Base-by-base conservation (phyloP, 768 basidiomycete species). In the Auricularia sp. region DNA sequence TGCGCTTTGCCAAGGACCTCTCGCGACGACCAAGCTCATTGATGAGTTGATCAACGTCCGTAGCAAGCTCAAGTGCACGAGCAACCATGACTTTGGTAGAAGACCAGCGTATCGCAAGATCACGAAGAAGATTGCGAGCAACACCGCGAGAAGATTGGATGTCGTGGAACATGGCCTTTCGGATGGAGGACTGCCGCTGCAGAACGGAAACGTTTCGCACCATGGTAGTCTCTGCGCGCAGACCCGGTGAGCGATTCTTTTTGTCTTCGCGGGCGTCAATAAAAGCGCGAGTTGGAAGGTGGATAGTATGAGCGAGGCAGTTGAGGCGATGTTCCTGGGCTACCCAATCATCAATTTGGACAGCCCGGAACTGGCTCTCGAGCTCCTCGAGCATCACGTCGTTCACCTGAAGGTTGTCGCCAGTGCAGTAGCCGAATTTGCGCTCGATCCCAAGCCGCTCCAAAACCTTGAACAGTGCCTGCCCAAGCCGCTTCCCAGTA, bases 181-280 rank as follows among this genome's bases (percentile, higher is more conserved):
- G 16, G 47, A 6, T 21, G 16, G 47, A 51, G 5, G 47, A 51
- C 47, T 18, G 5, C 21, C 21, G 16, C 47, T 51, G 47, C 7
- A 51, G 10, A 16, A 51, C 47, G 47, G 47, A 16, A 18, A 51
- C 47, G 5, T 51, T 21, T 6, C 47, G 47, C 4, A 51, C 47
- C 47, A 51, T 21, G 7, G 14, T 21, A 13, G 21, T 21, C 47
- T 51, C 47, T 16, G 14, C 21, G 5, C 47, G 47, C 37, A 18
- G 8, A 18, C 21, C 47, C 10, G 77, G 79, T 10, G 78, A 78
- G 4, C 78, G 79, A 33, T 39, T 39, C 70, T 79, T 78, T 66
- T 78, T 78, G 14, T 77, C 76, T 18, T 77, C 78, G 14, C 77
- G 76, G 3, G 77, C 78, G 1, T 77, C 73, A 13, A 75, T 78